Base-by-base conservation (phyloP, 129 eudicot species). In the Gnaphalium uliginosum region DNA sequence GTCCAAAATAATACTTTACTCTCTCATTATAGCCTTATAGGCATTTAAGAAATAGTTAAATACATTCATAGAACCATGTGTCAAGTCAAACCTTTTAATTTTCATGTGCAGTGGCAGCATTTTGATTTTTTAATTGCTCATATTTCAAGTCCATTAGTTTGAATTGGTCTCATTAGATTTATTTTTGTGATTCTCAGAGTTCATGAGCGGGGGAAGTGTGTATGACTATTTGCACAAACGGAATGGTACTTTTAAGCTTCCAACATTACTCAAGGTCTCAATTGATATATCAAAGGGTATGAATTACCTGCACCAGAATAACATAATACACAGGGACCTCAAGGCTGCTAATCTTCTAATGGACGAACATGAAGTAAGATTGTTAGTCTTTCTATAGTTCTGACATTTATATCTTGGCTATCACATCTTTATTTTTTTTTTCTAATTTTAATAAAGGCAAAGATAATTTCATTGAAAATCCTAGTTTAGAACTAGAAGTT, bases 311-410 rank as follows among this genome's bases (percentile, higher is more conserved):
- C 98, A 94, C 73, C 98, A 94, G 83, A 91, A 90, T 82, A 94
- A 94, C 71, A 94, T 94, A 74, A 91, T 95, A 76, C 99, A 95
- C 72, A 87, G 99, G 77, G 99, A 95, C 76, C 76, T 95, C 86
- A 95, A 95, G 86, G 99, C 99, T 76, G 99, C 99, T 51, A 95
- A 95, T 86, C 99, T 95, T 79, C 84, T 95, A 68, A 89, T 95
- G 96, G 97, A 95, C 81, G 99, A 95, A 86, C 89, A 95, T 77
- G 97, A 95, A 76, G 99, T 95, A 81, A 88, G 91, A 74, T 68
- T 24, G 54, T 71, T 57, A 15, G n/a, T 62, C 77, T 72, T 30
- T 66, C 69, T 77, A 29, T 51, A 25, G 54, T 48, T 43, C 15
- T 41, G 80, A 41, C 41, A 21, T 61, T 39, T 23, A 61, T 22